phyloP scores from a whole-genome alignment of 495 filamentous ascomycete species.

The Astrothelium subdiscretum region DNA sequence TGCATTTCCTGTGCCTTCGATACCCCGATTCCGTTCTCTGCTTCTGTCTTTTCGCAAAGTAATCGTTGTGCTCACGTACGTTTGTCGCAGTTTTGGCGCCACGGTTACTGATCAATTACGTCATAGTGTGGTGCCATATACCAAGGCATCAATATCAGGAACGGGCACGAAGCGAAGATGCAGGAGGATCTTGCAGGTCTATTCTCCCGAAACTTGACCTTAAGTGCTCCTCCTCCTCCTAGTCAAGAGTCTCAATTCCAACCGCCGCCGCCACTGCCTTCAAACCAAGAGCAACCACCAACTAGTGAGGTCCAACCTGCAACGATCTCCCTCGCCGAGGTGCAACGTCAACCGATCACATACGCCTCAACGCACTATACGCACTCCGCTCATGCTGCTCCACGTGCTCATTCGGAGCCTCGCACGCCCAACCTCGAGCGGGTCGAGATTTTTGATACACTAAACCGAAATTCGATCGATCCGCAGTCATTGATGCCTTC shows the following conservation, averaged over 20 bases:
- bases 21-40: conserved; percentile 26
- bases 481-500: conserved; percentile 27
- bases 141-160: conserved; percentile 20
- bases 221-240: conserved; percentile 7
- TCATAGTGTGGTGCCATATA: conserved; percentile 28
- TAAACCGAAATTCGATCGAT: conserved; percentile 26
- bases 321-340: conserved; percentile 1
- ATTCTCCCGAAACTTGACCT: conserved; percentile 10
- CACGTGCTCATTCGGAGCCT: conserved; percentile 12
- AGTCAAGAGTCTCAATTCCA: neutral
- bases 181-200: conserved; percentile 10
- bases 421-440: conserved; percentile 14
- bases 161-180: conserved; percentile 12
- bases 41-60: conserved; percentile 27
- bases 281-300: neutral
- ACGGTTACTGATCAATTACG: conserved; percentile 16
- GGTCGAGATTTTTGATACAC: conserved; percentile 18
- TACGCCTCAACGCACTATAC: conserved; percentile 31
- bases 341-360: conserved; percentile 17
- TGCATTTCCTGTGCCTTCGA: conserved; percentile 26
- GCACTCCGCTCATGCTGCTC: conserved; percentile 19
- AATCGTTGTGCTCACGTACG: conserved; percentile 29
- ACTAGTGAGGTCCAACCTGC: neutral
- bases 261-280: neutral
- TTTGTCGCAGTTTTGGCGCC: conserved; percentile 6